A percentile compares a stretch with the other conserved stretches of the same genome.
Evolutionary conservation across 208 protist species (phyloP).

Genomic region (Lotmaria passim): DNA sequence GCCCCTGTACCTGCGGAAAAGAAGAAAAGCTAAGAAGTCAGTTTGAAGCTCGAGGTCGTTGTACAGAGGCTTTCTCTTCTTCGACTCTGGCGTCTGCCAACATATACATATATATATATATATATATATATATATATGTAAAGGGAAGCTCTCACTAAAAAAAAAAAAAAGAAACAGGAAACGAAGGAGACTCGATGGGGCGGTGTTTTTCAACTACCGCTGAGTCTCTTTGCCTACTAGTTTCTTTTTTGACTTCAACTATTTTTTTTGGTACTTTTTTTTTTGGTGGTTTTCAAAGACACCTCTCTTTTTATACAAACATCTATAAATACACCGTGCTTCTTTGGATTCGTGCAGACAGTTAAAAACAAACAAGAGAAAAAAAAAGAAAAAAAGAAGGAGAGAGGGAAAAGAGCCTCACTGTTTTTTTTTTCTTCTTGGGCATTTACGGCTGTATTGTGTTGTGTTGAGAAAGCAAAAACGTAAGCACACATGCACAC

Average conservation of each 20-base stretch:
- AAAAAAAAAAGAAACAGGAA: neutral
- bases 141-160: neutral
- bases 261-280: neutral
- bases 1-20: conserved; percentile 6
- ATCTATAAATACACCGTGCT: neutral
- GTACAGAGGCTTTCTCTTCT: neutral
- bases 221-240: neutral
- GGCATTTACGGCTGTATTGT: no score
- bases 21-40: conserved; percentile 23
- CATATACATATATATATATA: neutral
- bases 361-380: no score
- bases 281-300: neutral
- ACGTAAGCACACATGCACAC: no score
- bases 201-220: conserved; percentile 19
- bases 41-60: no score
- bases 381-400: no score
- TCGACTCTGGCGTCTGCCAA: neutral
- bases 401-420: no score
- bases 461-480: no score
- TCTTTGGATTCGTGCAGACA: no score
- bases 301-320: neutral
- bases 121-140: neutral
- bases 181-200: neutral
- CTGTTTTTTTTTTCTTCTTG: no score
- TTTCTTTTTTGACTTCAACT: neutral